These are phyloP conservation scores for Purshia tridentata DNA, from an alignment of 306 rosid genomes.

Conservation along the genomic window DNA sequence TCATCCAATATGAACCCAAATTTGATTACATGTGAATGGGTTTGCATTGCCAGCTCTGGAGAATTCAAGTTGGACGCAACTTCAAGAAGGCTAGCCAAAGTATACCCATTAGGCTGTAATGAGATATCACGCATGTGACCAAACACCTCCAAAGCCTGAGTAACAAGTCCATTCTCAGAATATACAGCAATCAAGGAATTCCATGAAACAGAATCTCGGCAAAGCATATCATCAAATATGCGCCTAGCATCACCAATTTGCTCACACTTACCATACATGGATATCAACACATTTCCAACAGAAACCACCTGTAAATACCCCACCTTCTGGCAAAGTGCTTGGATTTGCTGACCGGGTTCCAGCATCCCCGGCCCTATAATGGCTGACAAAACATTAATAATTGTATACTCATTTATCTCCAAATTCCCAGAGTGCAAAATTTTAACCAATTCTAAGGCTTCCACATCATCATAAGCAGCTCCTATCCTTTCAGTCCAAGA, in stretches of 20 bases:
- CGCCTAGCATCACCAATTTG: conserved; percentile 1
- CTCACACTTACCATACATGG: conserved; percentile 17
- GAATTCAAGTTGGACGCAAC: conserved; percentile 4
- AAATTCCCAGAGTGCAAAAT: conserved; percentile 2
- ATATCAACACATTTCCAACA: conserved; percentile 15
- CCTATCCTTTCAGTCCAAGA: conserved; percentile 29
- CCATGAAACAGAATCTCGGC: conserved; percentile 21
- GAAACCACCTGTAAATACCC: conserved; percentile 2
- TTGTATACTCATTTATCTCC: conserved; percentile 13
- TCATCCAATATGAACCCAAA: conserved; percentile 9
- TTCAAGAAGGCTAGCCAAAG: conserved; percentile 16
- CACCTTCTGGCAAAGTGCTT: conserved; percentile 18
- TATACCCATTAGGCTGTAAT: conserved; percentile 6
- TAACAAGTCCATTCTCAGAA: conserved; percentile 10
- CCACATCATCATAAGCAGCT: conserved; percentile 18
- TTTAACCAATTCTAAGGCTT: conserved; percentile 8
- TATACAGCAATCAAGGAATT: conserved; percentile 17
- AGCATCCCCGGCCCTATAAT: not conserved
- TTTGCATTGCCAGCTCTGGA: conserved; percentile 15
- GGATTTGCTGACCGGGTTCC: conserved; percentile 16
- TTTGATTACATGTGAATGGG: conserved; percentile 12
- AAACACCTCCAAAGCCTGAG: not conserved
- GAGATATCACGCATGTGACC: conserved; percentile 3
- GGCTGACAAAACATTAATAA: conserved; percentile 5
- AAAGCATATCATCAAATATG: conserved; percentile 13